Evolutionary conservation across 345 rosid genomes (phyloP), one percentile per base, ranked within the genome.

Genomic region (Pugionium cornutum): DNA sequence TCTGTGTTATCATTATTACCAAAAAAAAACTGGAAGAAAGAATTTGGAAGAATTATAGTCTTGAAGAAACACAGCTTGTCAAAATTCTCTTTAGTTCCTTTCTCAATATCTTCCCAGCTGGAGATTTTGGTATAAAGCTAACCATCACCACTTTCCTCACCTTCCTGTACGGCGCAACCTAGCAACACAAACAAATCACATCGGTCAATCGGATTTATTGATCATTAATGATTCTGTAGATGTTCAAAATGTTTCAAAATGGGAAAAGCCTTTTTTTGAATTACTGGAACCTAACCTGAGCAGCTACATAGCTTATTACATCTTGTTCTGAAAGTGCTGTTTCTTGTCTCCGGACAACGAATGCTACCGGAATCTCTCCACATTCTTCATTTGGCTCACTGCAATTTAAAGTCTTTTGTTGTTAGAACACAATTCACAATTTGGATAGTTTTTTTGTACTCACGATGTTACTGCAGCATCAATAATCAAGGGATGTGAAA

Each of bases 161-260:
- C 74, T 84, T 92, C 86, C 87, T 89, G 64, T 87, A 76, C n/a
- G 96, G 92, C 1, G 96, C 80, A 70, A 89, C 96, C 96, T 92
- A 73, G 34, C 4, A 71, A 50, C 45, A 2, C 4, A 11, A 9
- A 53, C 33, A 9, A 11, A 28, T 26, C 25, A 7, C 55, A 31
- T 67, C 46, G 26, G 7, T 33, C 5, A 48, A 42, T 49, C 9
- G 4, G 64, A 40, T 32, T 37, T n/a, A n/a, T 45, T 28, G 25
- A 28, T 50, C 70, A 7, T 33, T 49, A 1, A 0, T 47, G 39
- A 3, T 64, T 65, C 10, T 29, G 25, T 39, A 54, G 36, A 42
- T 9, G 53, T 7, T 27, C 6, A 7, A 1, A 58, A 25, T 37
- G 44, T 33, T 50, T 50, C 7, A 5, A 58, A 31, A 34, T 33